Base-by-base conservation (phyloP, 768 basidiomycete species). In the Suillus paluster region DNA sequence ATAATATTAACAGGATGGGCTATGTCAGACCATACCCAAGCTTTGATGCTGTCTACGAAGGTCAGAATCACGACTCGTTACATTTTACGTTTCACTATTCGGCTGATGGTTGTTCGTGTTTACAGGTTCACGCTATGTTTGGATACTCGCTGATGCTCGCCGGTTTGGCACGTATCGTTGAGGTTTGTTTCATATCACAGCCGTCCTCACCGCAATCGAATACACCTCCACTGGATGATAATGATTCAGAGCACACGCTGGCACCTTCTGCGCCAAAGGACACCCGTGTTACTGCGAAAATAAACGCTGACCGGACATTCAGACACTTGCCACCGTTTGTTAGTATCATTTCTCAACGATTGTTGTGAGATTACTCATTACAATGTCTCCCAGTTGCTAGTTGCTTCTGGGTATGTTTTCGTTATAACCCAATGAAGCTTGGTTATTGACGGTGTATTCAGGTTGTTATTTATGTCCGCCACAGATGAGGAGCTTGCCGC, bases 1-100 rank as follows among this genome's bases (percentile, higher is more conserved):
- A 89, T 96, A 65, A 88, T 94, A 61, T 79, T 97, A 62, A 97
- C 96, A 0, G 96, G 96, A 7, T 97, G 92, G 89, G 95, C 90
- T 0, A 96, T 97, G 92, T 91, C 91, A 0, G 88, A 92, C 48
- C 95, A 97, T 66, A 85, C 86, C 1, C 95, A 98, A 77, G 87
- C 85, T 5, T 80, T 95, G 54, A 89, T 87, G 86, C 79, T 96
- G 42, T 94, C 94, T 1, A 92, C 94, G 1, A 87, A 87, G 78
- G 93, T 93, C 58, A 53, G 67, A 46, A 17, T 33, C 23, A 27
- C 21, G 38, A 8, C 34, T 7, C 9, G 34, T 19, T 30, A 4
- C 25, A 8, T 30, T 33, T 36, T 38, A 10, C 14, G 17, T 25
- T 17, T 62, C 56, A 61, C 36, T 27, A 58, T 27, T 17, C 21